These are phyloP conservation scores for Ogataea dorogensis DNA, from an alignment of 805 yeast species.

Conservation along the genomic window DNA sequence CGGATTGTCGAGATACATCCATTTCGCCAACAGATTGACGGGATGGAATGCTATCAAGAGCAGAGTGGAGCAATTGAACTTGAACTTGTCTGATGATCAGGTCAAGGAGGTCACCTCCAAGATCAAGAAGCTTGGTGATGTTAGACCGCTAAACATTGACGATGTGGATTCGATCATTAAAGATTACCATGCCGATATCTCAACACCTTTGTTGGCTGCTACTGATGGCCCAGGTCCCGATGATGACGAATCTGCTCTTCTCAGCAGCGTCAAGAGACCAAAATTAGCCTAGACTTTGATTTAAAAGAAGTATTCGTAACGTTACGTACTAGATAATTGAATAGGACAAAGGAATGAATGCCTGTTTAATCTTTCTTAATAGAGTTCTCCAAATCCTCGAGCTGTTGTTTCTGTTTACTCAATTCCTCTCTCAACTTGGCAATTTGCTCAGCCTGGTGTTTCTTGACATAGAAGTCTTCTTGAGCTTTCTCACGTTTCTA, in stretches of 20 bases:
- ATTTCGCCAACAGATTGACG: conserved; percentile 58
- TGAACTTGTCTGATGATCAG: conserved; percentile 55
- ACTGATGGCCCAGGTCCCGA: conserved; percentile 31
- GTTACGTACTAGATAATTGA: conserved; percentile 12
- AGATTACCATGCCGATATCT: conserved; percentile 48
- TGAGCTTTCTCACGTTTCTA: conserved; percentile 89
- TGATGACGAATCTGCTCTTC: conserved; percentile 28
- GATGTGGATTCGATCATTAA: conserved; percentile 61
- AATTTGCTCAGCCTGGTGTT: conserved; percentile 88
- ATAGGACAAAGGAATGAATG: not conserved
- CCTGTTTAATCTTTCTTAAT: conserved; percentile 34
- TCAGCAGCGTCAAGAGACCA: conserved; percentile 35
- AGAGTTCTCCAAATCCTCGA: conserved; percentile 49
- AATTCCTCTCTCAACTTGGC: conserved; percentile 72
- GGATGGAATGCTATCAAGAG: conserved; percentile 66
- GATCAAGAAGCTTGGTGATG: conserved; percentile 58
- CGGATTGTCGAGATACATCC: conserved; percentile 60
- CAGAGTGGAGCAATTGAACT: conserved; percentile 58
- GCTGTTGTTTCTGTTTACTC: conserved; percentile 66
- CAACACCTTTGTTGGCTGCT: conserved; percentile 49
- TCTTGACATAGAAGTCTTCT: conserved; percentile 80
- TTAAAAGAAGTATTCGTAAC: conserved; percentile 11
- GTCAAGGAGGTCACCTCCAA: conserved; percentile 54
- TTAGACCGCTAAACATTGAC: conserved; percentile 56
- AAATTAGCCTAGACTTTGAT: conserved; percentile 23